Evolutionary conservation across 2,329 filamentous ascomycete species (phyloP).

Genomic region (Fusarium camptoceras): DNA sequence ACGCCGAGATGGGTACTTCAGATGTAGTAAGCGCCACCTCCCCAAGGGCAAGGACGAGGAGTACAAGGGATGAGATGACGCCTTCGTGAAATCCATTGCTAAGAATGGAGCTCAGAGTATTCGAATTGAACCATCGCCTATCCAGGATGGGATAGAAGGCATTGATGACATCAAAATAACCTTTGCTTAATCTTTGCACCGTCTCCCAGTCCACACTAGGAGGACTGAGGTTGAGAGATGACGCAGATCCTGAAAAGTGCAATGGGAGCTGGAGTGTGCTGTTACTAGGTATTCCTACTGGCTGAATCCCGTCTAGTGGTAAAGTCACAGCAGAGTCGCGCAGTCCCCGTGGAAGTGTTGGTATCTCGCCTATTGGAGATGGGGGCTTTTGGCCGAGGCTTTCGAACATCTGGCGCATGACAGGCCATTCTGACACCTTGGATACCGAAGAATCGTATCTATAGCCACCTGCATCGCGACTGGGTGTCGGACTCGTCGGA

Average conservation of each 20-base stretch:
- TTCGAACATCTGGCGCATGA: slow-evolving; percentile 45
- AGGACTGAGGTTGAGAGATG: slow-evolving; percentile 28
- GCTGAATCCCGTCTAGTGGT: slow-evolving; percentile 42
- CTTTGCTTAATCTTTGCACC: slow-evolving; percentile 63
- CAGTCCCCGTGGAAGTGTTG: slow-evolving; percentile 37
- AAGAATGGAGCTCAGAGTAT: slow-evolving; percentile 59
- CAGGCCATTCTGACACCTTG: slow-evolving; percentile 44
- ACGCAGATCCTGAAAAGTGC: slow-evolving; percentile 32
- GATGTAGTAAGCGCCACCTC: slow-evolving; percentile 66
- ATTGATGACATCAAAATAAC: slow-evolving; percentile 71
- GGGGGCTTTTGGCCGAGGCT: slow-evolving; percentile 41
- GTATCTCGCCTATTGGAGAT: slow-evolving; percentile 33
- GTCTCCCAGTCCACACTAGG: slow-evolving; percentile 58
- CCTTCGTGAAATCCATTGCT: slow-evolving; percentile 60
- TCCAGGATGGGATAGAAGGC: slow-evolving; percentile 69
- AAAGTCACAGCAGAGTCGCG: slow-evolving; percentile 37
- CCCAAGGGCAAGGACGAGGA: slow-evolving; percentile 69
- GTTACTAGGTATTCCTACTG: slow-evolving; percentile 30
- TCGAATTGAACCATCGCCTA: slow-evolving; percentile 63
- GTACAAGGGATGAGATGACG: slow-evolving; percentile 62
- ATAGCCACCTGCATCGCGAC: slow-evolving; percentile 40
- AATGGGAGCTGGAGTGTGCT: slow-evolving; percentile 38
- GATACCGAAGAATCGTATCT: slow-evolving; percentile 46
- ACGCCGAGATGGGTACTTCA: slow-evolving; percentile 58
- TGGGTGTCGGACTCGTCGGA: slow-evolving; percentile 35